Percentiles rank a stretch among this genome's conserved stretches.
Evolutionary conservation across 2,329 filamentous ascomycete genomes (phyloP).

Genomic region (Sclerotinia glacialis): DNA sequence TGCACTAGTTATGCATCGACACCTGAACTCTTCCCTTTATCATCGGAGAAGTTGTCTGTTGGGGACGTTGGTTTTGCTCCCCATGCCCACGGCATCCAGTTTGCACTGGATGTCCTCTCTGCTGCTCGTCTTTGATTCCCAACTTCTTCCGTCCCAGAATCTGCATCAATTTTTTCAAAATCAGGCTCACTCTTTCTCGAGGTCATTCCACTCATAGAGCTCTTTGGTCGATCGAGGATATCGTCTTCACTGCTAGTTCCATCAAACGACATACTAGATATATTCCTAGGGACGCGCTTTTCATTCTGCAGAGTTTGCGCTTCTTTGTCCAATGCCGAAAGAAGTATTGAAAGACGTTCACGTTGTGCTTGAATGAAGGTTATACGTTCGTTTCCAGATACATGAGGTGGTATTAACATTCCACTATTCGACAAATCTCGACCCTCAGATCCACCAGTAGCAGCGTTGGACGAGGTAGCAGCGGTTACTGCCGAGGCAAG

Average conservation of each 20-base stretch:
- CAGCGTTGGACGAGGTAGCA: slow-evolving; percentile 38
- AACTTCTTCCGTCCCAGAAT: slow-evolving; percentile 60
- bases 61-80: slow-evolving; percentile 26
- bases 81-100: slow-evolving; percentile 53
- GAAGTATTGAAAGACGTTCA: slow-evolving; percentile 69
- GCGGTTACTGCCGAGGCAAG: slow-evolving; percentile 69
- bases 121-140: slow-evolving; percentile 37
- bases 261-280: slow-evolving; percentile 34
- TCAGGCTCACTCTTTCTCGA: slow-evolving; percentile 85
- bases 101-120: slow-evolving; percentile 40
- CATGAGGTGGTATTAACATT: slow-evolving; percentile 66
- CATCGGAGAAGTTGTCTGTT: slow-evolving; percentile 23
- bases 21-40: slow-evolving; percentile 29
- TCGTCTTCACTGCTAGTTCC: slow-evolving; percentile 38
- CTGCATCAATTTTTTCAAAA: slow-evolving; percentile 83
- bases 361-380: slow-evolving; percentile 76
- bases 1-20: slow-evolving; percentile 24
- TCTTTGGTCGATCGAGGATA: slow-evolving; percentile 33
- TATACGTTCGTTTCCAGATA: slow-evolving; percentile 66
- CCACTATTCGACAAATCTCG: slow-evolving; percentile 54
- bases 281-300: slow-evolving; percentile 32
- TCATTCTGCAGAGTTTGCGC: slow-evolving; percentile 56
- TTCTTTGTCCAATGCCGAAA: slow-evolving; percentile 77
- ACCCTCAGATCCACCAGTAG: slow-evolving; percentile 36
- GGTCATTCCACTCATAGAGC: slow-evolving; percentile 54